Conservation (phyloP, 176 grass and related monocot genomes). For the Raddia distichophylla region DNA sequence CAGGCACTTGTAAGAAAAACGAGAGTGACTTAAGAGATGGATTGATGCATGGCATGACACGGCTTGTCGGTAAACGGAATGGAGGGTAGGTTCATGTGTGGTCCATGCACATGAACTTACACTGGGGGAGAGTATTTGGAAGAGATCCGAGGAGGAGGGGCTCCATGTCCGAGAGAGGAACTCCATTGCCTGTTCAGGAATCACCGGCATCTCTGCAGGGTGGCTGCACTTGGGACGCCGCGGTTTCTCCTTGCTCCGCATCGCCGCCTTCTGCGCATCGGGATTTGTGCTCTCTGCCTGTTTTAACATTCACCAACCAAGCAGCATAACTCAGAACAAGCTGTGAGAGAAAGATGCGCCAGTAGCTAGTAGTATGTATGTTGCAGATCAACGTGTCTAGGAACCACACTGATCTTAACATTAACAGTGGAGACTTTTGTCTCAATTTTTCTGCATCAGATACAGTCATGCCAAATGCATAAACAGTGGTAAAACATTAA, state of each 20-base stretch:
- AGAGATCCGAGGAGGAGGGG: constrained; percentile 87
- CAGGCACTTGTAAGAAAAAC: neutral
- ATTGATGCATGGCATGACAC: neutral
- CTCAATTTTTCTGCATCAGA: constrained; percentile 24
- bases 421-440: neutral
- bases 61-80: constrained; percentile 15
- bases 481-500: neutral
- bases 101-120: constrained; percentile 60
- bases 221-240: constrained; percentile 44
- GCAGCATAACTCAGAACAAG: neutral
- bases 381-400: neutral
- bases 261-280: constrained; percentile 37
- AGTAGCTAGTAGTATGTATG: neutral
- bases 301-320: constrained; percentile 31
- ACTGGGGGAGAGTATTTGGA: constrained; percentile 80
- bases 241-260: constrained; percentile 49
- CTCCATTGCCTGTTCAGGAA: constrained; percentile 73
- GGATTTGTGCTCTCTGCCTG: constrained; percentile 58
- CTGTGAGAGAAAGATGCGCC: neutral
- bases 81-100: neutral
- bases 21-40: neutral
- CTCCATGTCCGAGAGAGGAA: constrained; percentile 95
- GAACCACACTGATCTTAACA: neutral
- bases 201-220: constrained; percentile 54
- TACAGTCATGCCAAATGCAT: constrained; percentile 3